phyloP scores from a whole-genome alignment of 2,329 filamentous ascomycete genomes.

The Fusarium nelsonii region DNA sequence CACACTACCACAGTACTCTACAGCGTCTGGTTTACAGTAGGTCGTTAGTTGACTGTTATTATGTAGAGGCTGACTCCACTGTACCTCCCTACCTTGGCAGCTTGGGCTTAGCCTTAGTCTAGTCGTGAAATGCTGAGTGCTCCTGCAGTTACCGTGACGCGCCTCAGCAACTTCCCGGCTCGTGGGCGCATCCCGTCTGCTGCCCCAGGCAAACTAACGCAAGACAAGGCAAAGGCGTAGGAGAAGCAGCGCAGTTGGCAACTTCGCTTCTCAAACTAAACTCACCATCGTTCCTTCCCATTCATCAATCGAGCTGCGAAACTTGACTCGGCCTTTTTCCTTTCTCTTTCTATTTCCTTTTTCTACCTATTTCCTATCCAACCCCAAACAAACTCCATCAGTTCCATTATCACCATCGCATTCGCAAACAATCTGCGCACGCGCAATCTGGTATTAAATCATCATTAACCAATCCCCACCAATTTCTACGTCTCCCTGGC shows the following conservation, averaged over 20 bases:
- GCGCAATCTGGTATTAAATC: constrained; percentile 29
- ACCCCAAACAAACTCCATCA: constrained; percentile 11
- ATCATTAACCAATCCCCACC: constrained; percentile 22
- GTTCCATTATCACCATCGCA: constrained; percentile 34
- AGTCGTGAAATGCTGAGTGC: constrained; percentile 29
- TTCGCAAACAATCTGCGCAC: constrained; percentile 29
- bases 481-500: constrained; percentile 30
- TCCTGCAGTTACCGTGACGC: constrained; percentile 44
- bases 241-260: constrained; percentile 34
- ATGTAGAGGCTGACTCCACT: constrained; percentile 11
- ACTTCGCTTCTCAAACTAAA: constrained; percentile 39
- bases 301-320: constrained; percentile 17
- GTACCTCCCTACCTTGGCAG: constrained; percentile 10
- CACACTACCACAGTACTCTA: constrained; percentile 16
- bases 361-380: not conserved
- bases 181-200: constrained; percentile 37
- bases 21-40: not conserved
- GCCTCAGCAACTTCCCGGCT: constrained; percentile 42
- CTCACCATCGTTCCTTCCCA: constrained; percentile 29
- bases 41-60: not conserved
- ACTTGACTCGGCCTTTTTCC: constrained; percentile 3
- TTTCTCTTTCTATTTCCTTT: not conserved
- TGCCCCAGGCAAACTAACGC: constrained; percentile 38
- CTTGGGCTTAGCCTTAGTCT: too few relatives aligned
- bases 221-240: constrained; percentile 35